These are phyloP conservation scores for Ogataea methanolica DNA, from an alignment of 805 yeast species.

Conservation along the genomic window DNA sequence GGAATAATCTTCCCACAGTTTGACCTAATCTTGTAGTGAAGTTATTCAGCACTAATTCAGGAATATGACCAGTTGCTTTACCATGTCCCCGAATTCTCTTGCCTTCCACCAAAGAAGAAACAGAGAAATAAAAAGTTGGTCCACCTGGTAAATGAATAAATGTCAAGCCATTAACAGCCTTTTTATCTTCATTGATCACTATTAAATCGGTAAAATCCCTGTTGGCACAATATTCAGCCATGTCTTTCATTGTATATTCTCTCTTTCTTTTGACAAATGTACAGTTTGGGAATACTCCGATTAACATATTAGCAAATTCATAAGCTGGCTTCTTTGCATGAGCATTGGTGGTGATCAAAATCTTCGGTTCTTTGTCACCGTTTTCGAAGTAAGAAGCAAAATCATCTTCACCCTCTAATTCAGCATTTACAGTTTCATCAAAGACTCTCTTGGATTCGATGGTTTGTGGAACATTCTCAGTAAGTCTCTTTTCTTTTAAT, in stretches of 20 bases:
- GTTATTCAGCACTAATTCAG: conserved; percentile 88
- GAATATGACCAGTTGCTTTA: conserved; percentile 81
- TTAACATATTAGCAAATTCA: conserved; percentile 80
- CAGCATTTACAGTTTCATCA: conserved; percentile 73
- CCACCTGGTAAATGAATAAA: conserved; percentile 93
- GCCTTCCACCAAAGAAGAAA: conserved; percentile 72
- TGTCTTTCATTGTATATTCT: conserved; percentile 80
- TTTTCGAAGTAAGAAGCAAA: conserved; percentile 53
- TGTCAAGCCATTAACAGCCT: conserved; percentile 85
- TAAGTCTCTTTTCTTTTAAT: conserved; percentile 71
- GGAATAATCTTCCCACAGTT: conserved; percentile 89
- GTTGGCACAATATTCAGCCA: conserved; percentile 76
- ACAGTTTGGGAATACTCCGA: conserved; percentile 80
- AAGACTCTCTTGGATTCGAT: conserved; percentile 78
- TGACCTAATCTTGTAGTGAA: conserved; percentile 90
- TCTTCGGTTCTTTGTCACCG: conserved; percentile 65
- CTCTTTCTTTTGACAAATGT: conserved; percentile 84
- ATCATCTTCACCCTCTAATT: conserved; percentile 59
- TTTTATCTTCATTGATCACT: conserved; percentile 91
- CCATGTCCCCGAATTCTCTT: conserved; percentile 85
- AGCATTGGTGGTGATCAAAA: conserved; percentile 83
- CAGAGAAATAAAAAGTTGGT: conserved; percentile 88
- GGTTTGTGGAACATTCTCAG: conserved; percentile 74
- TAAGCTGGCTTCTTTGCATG: conserved; percentile 83
- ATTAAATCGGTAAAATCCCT: conserved; percentile 85